A percentile compares a stretch with the other conserved stretches of the same genome.
These are phyloP conservation scores for Tilletia indica DNA, from an alignment of 1,284 basidiomycete species.

Conservation along the genomic window DNA sequence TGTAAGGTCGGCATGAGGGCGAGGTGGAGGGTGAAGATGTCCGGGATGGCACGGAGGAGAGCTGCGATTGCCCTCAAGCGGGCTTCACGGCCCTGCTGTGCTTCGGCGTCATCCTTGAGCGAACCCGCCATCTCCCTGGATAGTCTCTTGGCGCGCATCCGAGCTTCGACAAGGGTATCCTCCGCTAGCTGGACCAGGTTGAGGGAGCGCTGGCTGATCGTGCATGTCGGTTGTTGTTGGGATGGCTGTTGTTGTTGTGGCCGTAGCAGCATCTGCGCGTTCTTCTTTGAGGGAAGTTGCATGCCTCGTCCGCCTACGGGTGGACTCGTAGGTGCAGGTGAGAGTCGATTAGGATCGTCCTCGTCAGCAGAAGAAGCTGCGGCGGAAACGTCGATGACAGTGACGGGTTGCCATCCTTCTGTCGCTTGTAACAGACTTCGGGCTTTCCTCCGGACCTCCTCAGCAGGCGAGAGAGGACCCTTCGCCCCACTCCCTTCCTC, in stretches of 20 bases:
- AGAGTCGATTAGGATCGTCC: too few relatives aligned
- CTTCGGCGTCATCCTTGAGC: background rate
- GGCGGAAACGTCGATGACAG: background rate
- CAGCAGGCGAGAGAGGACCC: background rate
- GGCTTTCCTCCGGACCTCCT: constrained; percentile 1
- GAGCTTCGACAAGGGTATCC: constrained; percentile 21
- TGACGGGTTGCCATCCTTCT: background rate
- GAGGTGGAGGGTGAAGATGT: constrained; percentile 72
- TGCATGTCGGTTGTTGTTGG: constrained; percentile 22
- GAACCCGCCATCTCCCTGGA: constrained; percentile 14
- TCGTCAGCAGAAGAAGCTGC: background rate
- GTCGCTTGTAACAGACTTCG: background rate
- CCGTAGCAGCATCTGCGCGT: background rate
- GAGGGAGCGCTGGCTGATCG: constrained; percentile 34
- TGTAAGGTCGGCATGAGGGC: constrained; percentile 76
- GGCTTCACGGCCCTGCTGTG: background rate
- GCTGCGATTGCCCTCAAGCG: constrained; percentile 14
- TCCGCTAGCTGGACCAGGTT: constrained; percentile 31
- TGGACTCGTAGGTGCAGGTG: background rate
- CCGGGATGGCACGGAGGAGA: constrained; percentile 56
- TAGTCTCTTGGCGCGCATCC: constrained; percentile 10
- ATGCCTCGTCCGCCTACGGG: background rate
- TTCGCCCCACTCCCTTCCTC: background rate
- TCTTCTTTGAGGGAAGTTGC: background rate
- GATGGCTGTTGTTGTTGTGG: background rate